These are phyloP conservation scores for Coniochaeta sp. DNA, from an alignment of 2,329 filamentous ascomycete species.

Conservation along the genomic window DNA sequence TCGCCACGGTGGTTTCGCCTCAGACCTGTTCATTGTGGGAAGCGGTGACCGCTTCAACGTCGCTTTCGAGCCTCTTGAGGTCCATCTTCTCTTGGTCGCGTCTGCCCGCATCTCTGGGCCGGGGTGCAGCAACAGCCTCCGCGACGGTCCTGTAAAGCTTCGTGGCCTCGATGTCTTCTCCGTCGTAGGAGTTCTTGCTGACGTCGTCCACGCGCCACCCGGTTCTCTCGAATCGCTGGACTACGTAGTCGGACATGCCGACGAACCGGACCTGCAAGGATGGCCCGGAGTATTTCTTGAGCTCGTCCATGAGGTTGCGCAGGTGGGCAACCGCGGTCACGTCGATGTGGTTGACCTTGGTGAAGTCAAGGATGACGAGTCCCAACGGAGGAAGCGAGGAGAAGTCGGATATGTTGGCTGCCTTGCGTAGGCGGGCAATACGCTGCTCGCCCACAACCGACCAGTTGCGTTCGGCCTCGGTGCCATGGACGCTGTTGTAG, in stretches of 20 bases:
- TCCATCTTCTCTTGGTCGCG: neutral
- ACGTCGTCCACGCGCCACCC: constrained; percentile 26
- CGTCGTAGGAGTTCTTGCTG: neutral
- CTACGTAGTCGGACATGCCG: constrained; percentile 34
- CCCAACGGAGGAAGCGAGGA: constrained; percentile 30
- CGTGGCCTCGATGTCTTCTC: constrained; percentile 3
- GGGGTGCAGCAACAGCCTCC: constrained; percentile 5
- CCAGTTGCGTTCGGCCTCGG: constrained; percentile 40
- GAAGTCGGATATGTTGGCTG: constrained; percentile 26
- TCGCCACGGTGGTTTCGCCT: neutral
- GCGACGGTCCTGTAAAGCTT: constrained; percentile 7
- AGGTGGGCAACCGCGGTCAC: constrained; percentile 44
- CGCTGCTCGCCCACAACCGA: constrained; percentile 43
- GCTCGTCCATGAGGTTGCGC: constrained; percentile 37
- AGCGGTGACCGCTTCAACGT: neutral
- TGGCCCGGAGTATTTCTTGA: constrained; percentile 41
- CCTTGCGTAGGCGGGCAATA: constrained; percentile 35
- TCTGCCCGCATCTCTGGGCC: neutral
- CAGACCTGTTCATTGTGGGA: neutral
- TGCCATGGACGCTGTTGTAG: constrained; percentile 24
- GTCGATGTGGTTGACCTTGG: constrained; percentile 44
- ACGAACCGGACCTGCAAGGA: constrained; percentile 40
- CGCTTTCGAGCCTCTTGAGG: neutral
- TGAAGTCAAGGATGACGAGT: constrained; percentile 45
- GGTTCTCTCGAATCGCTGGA: constrained; percentile 28